Evolutionary conservation across 2,329 filamentous ascomycete genomes (phyloP).

Genomic region (Exophiala mesophila): DNA sequence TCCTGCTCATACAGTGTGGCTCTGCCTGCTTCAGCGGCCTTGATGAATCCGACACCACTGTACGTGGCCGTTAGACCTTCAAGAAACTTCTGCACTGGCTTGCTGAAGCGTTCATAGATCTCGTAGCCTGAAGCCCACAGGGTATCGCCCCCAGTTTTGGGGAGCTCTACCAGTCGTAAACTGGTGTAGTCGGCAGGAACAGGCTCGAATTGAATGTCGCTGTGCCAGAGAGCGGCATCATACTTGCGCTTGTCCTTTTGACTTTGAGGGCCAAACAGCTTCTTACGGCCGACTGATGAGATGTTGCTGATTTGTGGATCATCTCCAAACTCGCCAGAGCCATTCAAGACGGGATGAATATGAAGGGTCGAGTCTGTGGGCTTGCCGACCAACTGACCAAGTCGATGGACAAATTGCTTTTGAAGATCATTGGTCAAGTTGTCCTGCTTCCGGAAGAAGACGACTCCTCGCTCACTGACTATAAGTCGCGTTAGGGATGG

Average conservation of each 20-base stretch:
- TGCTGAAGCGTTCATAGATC: slow-evolving; percentile 56
- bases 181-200: slow-evolving; percentile 60
- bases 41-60: slow-evolving; percentile 47
- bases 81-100: slow-evolving; percentile 53
- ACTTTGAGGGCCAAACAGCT: slow-evolving; percentile 35
- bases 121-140: slow-evolving; percentile 66
- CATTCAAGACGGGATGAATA: slow-evolving; percentile 57
- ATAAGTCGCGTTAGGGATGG: no score
- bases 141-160: slow-evolving; percentile 54
- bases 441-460: slow-evolving; percentile 64
- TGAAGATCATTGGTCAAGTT: slow-evolving; percentile 58
- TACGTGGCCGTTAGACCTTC: slow-evolving; percentile 55
- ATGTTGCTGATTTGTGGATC: slow-evolving; percentile 63
- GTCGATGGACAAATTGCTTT: slow-evolving; percentile 57
- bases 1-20: slow-evolving; percentile 37
- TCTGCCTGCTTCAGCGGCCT: slow-evolving; percentile 38
- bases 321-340: slow-evolving; percentile 49
- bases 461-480: slow-evolving; percentile 66
- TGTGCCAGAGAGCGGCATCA: slow-evolving; percentile 49
- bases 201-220: slow-evolving; percentile 62
- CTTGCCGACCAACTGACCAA: slow-evolving; percentile 57
- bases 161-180: slow-evolving; percentile 54
- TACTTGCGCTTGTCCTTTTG: slow-evolving; percentile 35
- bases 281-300: slow-evolving; percentile 52
- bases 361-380: slow-evolving; percentile 55